phyloP scores from a whole-genome alignment of 1,284 basidiomycete genomes.

The Cryptococcus wingfieldii region DNA sequence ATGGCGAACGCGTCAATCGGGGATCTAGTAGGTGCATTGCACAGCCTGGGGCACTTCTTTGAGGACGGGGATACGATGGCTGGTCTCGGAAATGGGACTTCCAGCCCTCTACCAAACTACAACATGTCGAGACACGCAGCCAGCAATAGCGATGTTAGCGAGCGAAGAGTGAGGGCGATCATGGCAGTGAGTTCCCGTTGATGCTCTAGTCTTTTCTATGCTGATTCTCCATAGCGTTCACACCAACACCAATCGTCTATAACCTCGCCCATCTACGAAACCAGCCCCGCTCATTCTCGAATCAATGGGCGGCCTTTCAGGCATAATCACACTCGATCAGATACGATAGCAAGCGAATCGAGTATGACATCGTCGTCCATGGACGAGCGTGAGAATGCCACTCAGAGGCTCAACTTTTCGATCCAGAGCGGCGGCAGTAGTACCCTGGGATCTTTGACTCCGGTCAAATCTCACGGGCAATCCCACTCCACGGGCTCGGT shows the following conservation, averaged over 20 bases:
- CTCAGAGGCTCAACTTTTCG: constrained; percentile 10
- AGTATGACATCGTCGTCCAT: constrained; percentile 13
- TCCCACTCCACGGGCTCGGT: not conserved
- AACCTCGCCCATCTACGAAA: constrained; percentile 29
- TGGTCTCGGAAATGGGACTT: not conserved
- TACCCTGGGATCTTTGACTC: not conserved
- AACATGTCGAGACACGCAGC: constrained; percentile 15
- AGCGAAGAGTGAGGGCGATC: constrained; percentile 28
- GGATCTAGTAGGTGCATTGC: constrained; percentile 77
- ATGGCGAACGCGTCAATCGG: constrained; percentile 57
- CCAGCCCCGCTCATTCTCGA: constrained; percentile 8
- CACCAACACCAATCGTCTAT: constrained; percentile 21
- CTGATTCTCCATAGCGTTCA: constrained; percentile 12
- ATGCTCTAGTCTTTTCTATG: not conserved
- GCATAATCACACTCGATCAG: constrained; percentile 3
- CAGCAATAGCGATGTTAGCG: constrained; percentile 21
- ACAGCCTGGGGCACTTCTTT: constrained; percentile 82
- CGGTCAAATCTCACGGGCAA: not conserved
- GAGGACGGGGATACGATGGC: constrained; percentile 52
- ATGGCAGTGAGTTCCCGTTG: constrained; percentile 27
- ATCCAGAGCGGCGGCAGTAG: not conserved
- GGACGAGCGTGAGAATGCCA: constrained; percentile 13
- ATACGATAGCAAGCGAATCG: constrained; percentile 11
- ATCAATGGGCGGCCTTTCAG: constrained; percentile 3
- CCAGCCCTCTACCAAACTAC: not conserved